phyloP scores from a whole-genome alignment of 495 filamentous ascomycete genomes.

The Xylaria cubensis region DNA sequence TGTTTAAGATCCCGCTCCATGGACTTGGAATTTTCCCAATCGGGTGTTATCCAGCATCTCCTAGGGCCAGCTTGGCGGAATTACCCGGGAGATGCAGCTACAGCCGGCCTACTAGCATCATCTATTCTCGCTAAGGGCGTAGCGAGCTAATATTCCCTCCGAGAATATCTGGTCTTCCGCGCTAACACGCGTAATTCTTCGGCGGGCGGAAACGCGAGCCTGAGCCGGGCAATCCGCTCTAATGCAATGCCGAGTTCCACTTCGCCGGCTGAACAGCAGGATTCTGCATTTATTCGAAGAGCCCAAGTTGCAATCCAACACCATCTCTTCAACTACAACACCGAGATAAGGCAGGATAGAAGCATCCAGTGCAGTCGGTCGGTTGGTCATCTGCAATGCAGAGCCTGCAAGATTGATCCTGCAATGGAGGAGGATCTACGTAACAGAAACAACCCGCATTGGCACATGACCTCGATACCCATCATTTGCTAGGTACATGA shows the following conservation, averaged over 20 bases:
- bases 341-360: not conserved
- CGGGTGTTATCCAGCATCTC: conserved; percentile 12
- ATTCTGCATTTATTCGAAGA: not conserved
- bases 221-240: conserved; percentile 5
- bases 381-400: conserved; percentile 17
- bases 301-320: not conserved
- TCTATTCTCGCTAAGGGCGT: not conserved
- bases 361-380: not conserved
- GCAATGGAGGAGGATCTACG: conserved; percentile 22
- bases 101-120: not conserved
- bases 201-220: not conserved
- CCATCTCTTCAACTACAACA: not conserved
- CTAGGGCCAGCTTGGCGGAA: not conserved
- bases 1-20: conserved; percentile 12
- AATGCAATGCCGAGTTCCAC: not conserved
- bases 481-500: not conserved
- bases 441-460: not conserved
- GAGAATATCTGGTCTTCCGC: not conserved
- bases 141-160: not conserved
- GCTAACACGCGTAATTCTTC: conserved; percentile 1
- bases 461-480: conserved; percentile 12
- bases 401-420: conserved; percentile 22
- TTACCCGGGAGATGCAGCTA: conserved; percentile 1
- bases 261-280: not conserved
- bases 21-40: conserved; percentile 19